Percentiles rank a stretch among this genome's conserved stretches.
Conservation (phyloP, 2,329 filamentous ascomycete species). For the Trichoderma semiorbis region DNA sequence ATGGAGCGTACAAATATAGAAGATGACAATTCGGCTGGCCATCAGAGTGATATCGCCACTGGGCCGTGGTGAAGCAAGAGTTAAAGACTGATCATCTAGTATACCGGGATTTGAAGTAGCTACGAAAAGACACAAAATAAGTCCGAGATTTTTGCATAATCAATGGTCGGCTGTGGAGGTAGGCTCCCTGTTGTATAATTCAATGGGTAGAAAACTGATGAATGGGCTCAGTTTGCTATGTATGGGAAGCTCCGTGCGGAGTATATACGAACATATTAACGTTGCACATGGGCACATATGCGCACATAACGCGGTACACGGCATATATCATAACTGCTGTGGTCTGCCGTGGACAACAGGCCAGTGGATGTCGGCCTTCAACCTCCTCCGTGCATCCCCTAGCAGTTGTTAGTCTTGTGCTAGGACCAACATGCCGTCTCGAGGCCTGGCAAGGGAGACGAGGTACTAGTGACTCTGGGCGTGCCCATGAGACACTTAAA, state of each 20-base stretch:
- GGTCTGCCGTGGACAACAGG: neutral
- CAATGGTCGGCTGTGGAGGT: neutral
- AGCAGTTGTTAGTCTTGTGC: neutral
- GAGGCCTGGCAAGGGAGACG: neutral
- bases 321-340: neutral
- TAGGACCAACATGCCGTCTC: conserved; percentile 4
- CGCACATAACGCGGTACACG: neutral
- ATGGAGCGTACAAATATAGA: neutral
- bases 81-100: neutral
- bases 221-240: neutral
- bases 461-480: neutral
- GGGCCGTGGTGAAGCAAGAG: neutral
- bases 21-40: neutral
- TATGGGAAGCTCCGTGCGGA: neutral
- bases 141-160: neutral
- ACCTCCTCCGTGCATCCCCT: neutral
- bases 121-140: neutral
- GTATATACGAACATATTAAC: neutral
- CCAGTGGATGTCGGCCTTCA: neutral
- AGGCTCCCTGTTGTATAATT: neutral
- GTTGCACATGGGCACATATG: neutral
- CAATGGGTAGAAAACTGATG: neutral
- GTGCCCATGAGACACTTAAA: neutral
- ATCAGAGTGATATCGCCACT: neutral
- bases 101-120: neutral